These are phyloP conservation scores for Saussurea involucrata DNA, from an alignment of 129 eudicot genomes.

Conservation along the genomic window DNA sequence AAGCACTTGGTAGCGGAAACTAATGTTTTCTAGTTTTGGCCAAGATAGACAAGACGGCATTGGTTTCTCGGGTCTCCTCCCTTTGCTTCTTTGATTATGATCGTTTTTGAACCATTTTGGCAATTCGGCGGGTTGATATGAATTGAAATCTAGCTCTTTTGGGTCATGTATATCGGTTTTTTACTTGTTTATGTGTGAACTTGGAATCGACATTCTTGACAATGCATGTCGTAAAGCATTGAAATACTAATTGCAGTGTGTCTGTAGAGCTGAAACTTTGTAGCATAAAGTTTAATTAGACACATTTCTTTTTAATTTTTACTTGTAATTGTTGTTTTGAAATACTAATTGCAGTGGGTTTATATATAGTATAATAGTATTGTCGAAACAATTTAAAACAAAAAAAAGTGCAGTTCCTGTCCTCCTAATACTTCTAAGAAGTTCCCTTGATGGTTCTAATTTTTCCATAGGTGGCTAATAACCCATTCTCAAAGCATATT, in stretches of 20 bases:
- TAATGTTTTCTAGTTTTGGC: too few species aligned
- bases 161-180: neutral
- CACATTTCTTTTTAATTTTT: neutral
- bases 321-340: too few species aligned
- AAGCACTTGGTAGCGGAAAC: too few species aligned
- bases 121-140: neutral
- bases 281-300: neutral
- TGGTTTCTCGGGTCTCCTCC: neutral
- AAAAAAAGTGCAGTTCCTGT: too few species aligned
- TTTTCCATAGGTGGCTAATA: too few species aligned
- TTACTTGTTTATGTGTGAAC: conserved; percentile 4
- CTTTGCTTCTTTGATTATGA: neutral
- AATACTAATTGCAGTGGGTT: too few species aligned
- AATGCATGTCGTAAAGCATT: conserved; percentile 3
- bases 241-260: neutral
- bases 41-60: too few species aligned
- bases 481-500: too few species aligned
- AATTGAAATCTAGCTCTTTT: conserved; percentile 14
- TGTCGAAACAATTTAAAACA: too few species aligned
- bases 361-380: too few species aligned
- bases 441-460: too few species aligned
- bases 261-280: neutral
- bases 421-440: too few species aligned
- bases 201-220: neutral
- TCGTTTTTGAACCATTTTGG: neutral